A percentile compares a stretch with the other conserved stretches of the same genome.
phyloP scores from a whole-genome alignment of 75 land plant genomes.

The Sequoiadendron giganteum region DNA sequence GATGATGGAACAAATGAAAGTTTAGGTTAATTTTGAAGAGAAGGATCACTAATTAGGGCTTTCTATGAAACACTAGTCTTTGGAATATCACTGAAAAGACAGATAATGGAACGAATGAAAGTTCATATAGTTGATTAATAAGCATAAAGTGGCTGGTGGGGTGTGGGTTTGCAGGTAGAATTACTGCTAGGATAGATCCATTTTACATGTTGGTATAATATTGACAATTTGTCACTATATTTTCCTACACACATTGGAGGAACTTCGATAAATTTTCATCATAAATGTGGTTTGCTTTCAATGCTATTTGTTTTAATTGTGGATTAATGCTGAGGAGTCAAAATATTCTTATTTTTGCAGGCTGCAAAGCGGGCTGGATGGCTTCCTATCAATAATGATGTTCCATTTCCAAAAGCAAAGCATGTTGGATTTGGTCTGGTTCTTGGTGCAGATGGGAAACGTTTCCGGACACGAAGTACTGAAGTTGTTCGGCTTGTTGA shows the following conservation, averaged over 20 bases:
- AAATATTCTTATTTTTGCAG: constrained; percentile 27
- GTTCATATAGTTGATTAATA: background rate
- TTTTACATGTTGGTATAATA: background rate
- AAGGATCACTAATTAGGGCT: background rate
- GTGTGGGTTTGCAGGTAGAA: background rate
- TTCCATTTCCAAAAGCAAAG: constrained; percentile 49
- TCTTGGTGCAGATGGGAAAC: constrained; percentile 89
- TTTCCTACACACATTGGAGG: background rate
- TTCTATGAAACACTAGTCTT: background rate
- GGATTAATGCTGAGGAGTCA: background rate
- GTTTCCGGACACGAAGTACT: constrained; percentile 76
- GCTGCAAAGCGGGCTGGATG: constrained; percentile 91
- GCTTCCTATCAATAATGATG: constrained; percentile 52
- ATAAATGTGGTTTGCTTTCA: background rate
- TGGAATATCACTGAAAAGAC: too few species aligned
- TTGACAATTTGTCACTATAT: background rate
- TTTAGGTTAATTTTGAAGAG: background rate
- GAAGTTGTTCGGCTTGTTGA: constrained; percentile 89
- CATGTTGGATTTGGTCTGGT: constrained; percentile 99
- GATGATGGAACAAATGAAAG: background rate
- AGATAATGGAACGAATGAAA: background rate
- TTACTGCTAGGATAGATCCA: background rate
- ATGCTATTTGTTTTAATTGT: background rate
- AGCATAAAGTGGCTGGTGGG: background rate
- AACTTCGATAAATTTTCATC: background rate